These are phyloP conservation scores for Penicillium sp. DNA, from an alignment of 2,329 filamentous ascomycete genomes.

Conservation along the genomic window DNA sequence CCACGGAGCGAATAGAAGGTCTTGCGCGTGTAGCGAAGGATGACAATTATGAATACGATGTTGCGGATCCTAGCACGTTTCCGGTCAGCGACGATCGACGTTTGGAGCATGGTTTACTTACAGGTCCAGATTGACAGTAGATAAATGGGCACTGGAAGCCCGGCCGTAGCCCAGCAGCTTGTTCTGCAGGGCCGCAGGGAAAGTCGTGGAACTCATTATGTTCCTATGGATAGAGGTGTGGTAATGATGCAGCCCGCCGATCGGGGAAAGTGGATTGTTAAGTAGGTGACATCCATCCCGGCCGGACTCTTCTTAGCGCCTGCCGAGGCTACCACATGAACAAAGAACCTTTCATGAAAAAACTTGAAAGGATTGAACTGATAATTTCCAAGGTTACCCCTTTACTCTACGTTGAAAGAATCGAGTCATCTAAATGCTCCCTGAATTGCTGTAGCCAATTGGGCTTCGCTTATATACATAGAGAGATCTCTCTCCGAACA, in stretches of 20 bases:
- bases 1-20: constrained; percentile 80
- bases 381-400: no score
- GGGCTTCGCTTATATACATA: constrained; percentile 31
- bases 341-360: background rate
- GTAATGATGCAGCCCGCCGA: constrained; percentile 12
- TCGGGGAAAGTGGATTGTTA: constrained; percentile 10
- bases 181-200: constrained; percentile 43
- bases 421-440: background rate
- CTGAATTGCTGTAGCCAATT: constrained; percentile 18
- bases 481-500: constrained; percentile 28
- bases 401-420: constrained; percentile 4
- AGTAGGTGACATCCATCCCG: constrained; percentile 10
- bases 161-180: constrained; percentile 39
- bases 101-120: constrained; percentile 27
- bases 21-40: constrained; percentile 76
- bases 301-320: constrained; percentile 1
- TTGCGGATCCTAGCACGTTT: constrained; percentile 61
- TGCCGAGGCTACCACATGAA: constrained; percentile 15
- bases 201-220: constrained; percentile 39
- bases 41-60: constrained; percentile 80
- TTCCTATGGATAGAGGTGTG: constrained; percentile 10
- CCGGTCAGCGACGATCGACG: constrained; percentile 5
- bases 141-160: constrained; percentile 31
- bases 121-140: constrained; percentile 41
- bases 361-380: no score